These are phyloP conservation scores for Mucuna pruriens DNA, from an alignment of 306 rosid genomes.

Conservation along the genomic window DNA sequence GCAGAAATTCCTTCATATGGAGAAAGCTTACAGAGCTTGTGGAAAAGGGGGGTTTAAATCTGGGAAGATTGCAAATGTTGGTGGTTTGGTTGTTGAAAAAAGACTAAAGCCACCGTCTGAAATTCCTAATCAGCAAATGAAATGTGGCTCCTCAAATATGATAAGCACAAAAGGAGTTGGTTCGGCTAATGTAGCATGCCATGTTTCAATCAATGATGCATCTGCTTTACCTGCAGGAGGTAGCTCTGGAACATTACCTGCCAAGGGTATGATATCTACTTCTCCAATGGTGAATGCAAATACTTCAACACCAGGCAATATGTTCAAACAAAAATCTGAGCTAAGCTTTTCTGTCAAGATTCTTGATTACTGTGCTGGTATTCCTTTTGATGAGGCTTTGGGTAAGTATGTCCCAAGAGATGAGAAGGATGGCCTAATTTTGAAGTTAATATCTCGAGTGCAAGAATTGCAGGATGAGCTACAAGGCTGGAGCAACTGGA, in stretches of 20 bases:
- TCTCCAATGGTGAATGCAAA: conserved; percentile 17
- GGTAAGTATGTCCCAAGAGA: conserved; percentile 54
- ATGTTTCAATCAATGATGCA: conserved; percentile 41
- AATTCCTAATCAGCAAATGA: conserved; percentile 41
- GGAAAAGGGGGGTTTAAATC: conserved; percentile 56
- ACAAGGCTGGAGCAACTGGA: conserved; percentile 65
- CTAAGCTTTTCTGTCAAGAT: conserved; percentile 25
- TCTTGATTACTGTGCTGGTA: conserved; percentile 51
- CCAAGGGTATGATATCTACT: conserved; percentile 40
- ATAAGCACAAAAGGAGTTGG: conserved; percentile 34
- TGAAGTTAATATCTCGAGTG: conserved; percentile 52
- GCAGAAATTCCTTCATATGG: conserved; percentile 54
- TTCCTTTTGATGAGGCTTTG: conserved; percentile 54
- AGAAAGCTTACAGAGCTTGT: conserved; percentile 52
- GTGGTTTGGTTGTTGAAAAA: conserved; percentile 56
- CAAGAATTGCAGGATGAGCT: conserved; percentile 56
- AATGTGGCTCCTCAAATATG: conserved; percentile 41
- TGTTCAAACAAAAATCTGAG: conserved; percentile 32
- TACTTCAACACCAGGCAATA: conserved; percentile 23
- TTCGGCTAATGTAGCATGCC: conserved; percentile 9
- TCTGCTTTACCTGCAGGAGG: conserved; percentile 38
- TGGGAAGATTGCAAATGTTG: conserved; percentile 44
- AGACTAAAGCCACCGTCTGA: conserved; percentile 52
- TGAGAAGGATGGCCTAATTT: conserved; percentile 55
- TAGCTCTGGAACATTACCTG: conserved; percentile 41